These are phyloP conservation scores for Fraxinus excelsior DNA, from an alignment of 257 asterid genomes.

Conservation along the genomic window DNA sequence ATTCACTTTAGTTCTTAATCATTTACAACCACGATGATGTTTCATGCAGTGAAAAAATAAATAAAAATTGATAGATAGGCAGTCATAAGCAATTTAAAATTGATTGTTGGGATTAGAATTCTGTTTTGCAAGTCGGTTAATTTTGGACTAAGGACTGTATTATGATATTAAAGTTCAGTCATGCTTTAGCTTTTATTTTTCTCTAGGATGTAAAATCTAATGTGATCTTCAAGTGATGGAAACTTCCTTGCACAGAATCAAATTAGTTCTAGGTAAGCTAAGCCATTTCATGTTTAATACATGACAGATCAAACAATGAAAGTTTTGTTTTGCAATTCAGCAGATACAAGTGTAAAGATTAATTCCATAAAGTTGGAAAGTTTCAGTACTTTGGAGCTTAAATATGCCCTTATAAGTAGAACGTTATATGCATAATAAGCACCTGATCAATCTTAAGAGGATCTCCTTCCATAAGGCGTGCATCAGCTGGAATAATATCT, in stretches of 20 bases:
- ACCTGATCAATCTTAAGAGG: conserved; percentile 53
- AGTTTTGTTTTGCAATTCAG: not conserved
- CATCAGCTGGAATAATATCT: conserved; percentile 50
- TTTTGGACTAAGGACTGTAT: not conserved
- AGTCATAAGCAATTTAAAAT: not conserved
- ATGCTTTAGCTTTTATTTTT: not conserved
- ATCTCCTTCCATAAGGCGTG: conserved; percentile 48
- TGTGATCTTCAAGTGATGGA: not conserved
- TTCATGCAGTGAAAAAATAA: not conserved
- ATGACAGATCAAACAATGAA: not conserved
- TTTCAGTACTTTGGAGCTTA: not conserved
- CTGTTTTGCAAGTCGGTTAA: not conserved
- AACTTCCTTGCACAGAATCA: not conserved
- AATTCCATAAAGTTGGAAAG: not conserved
- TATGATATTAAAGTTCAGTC: not conserved
- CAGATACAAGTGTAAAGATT: not conserved
- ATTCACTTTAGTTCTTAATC: not conserved
- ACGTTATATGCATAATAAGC: not conserved
- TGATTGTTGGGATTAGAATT: not conserved
- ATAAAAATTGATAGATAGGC: not conserved
- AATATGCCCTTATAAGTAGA: not conserved
- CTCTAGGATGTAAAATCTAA: not conserved
- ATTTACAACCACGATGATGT: not conserved
- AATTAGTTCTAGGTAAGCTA: not conserved
- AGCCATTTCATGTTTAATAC: not conserved